Evolutionary conservation across 805 yeast genomes (phyloP), one percentile per base, ranked within the genome.

Genomic region (Pichia rugopelliculosa): DNA sequence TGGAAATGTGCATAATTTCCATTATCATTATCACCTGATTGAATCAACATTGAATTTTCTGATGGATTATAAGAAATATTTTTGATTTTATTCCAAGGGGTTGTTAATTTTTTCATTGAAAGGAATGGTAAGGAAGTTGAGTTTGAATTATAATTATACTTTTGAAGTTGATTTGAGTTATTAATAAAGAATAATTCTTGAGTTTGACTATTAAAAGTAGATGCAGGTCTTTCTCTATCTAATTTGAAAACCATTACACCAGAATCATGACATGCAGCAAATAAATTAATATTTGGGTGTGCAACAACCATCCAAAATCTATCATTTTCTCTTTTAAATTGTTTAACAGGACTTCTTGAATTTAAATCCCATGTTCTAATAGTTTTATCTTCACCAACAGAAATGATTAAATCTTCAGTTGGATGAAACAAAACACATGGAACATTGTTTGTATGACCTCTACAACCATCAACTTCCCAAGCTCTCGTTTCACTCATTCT

Each of bases 191-290:
- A 77, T 57, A 93, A 67, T 58, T 76, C 80, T 62, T 86, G 93
- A 68, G 74, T 76, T 30, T 79, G 60, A 6, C 86, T 67, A 58
- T 79, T 77, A 6, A 44, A 26, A 33, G 48, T 44, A 13, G 51
- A 47, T n/a, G 96, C 95, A 13, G 99, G 98, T 66, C 99, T 82
- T 73, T 93, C 99, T 65, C 98, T 85, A 66, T 88, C 96, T 52
- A 93, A 76, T 70, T 93, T 93, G 78, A 93, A 95, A 43, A 93
- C 96, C 95, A 90, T 90, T 26, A 89, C 95, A 65, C 99, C 99
- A 15, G 89, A 76, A 67, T 95, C 99, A 68, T 91, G 98, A 59
- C 96, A 91, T 26, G 96, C 84, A 47, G 96, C 99, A 71, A 93
- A 89, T 60, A 93, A 75, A 66, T 93, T 93, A 67, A 91, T 84